A percentile compares a stretch with the other conserved stretches of the same genome.
Evolutionary conservation across 768 basidiomycete species (phyloP).

Genomic region (Tricholoma bakamatsutake): DNA sequence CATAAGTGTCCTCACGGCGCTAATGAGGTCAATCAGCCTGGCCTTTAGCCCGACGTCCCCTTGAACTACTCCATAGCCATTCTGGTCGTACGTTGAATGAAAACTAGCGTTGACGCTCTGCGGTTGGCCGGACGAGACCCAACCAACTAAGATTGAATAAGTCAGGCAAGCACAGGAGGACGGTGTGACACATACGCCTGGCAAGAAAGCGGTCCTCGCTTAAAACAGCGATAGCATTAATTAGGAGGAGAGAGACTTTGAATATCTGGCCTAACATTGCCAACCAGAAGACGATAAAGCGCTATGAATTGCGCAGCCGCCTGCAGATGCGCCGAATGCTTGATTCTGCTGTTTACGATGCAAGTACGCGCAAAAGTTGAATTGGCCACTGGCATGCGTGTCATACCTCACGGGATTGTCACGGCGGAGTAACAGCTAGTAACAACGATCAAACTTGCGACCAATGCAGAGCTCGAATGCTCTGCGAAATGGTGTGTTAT

Average conservation of each 20-base stretch:
- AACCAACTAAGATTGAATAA: constrained; percentile 61
- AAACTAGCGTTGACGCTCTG: constrained; percentile 52
- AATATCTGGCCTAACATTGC: constrained; percentile 62
- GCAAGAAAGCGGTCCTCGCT: constrained; percentile 96
- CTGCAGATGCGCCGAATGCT: constrained; percentile 2
- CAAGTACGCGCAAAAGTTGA: neutral
- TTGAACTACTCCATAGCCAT: constrained; percentile 45
- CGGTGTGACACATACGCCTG: constrained; percentile 53
- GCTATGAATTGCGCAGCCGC: constrained; percentile 2
- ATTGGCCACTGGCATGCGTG: neutral
- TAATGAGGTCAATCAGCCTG: constrained; percentile 85
- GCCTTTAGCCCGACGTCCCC: constrained; percentile 75
- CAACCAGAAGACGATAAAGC: constrained; percentile 9
- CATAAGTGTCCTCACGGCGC: constrained; percentile 94
- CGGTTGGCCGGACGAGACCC: constrained; percentile 63
- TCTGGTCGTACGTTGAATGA: constrained; percentile 65
- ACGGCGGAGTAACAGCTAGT: neutral
- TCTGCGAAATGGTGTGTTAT: constrained; percentile 19
- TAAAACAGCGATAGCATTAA: constrained; percentile 93
- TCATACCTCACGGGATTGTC: neutral
- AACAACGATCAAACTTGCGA: neutral
- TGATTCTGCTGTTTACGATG: neutral
- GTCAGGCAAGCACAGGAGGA: constrained; percentile 12
- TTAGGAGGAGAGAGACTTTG: constrained; percentile 81
- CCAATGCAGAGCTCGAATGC: constrained; percentile 12